These are phyloP conservation scores for Thalassiosira mediterranea DNA, from an alignment of 352 stramenopile species.

Conservation along the genomic window DNA sequence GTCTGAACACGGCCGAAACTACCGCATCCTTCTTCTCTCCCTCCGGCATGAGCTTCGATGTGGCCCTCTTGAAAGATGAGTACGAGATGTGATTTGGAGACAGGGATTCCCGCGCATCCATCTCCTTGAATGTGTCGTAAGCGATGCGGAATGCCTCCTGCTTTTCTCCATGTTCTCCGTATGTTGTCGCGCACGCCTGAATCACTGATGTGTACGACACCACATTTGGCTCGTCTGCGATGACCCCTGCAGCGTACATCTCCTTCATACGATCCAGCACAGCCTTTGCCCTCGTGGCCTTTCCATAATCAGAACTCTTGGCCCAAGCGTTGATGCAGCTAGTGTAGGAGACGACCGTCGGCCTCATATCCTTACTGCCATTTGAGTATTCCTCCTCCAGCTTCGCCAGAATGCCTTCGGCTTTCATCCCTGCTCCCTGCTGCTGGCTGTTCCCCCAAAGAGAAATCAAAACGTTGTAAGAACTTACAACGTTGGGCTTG, in stretches of 20 bases:
- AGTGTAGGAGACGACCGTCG: conserved; percentile 52
- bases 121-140: conserved; percentile 41
- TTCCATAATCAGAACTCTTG: conserved; percentile 49
- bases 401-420: conserved; percentile 43
- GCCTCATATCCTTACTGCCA: conserved; percentile 33
- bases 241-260: conserved; percentile 17
- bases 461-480: conserved; percentile 44
- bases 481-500: conserved; percentile 34
- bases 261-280: conserved; percentile 55
- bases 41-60: conserved; percentile 42
- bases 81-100: conserved; percentile 47
- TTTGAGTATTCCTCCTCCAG: conserved; percentile 41
- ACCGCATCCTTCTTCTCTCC: conserved; percentile 41
- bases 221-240: conserved; percentile 35
- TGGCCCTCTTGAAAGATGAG: conserved; percentile 45
- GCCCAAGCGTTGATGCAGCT: conserved; percentile 71
- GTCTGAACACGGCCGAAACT: conserved; percentile 30
- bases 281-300: conserved; percentile 42
- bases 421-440: conserved; percentile 33
- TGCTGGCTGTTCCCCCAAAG: conserved; percentile 52
- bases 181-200: conserved; percentile 58
- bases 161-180: conserved; percentile 36
- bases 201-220: conserved; percentile 59
- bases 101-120: conserved; percentile 24
- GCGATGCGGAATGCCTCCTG: conserved; percentile 45